Evolutionary conservation across 2,329 filamentous ascomycete genomes (phyloP), one percentile per base, ranked within the genome.

Genomic region (Cercospora sp.): DNA sequence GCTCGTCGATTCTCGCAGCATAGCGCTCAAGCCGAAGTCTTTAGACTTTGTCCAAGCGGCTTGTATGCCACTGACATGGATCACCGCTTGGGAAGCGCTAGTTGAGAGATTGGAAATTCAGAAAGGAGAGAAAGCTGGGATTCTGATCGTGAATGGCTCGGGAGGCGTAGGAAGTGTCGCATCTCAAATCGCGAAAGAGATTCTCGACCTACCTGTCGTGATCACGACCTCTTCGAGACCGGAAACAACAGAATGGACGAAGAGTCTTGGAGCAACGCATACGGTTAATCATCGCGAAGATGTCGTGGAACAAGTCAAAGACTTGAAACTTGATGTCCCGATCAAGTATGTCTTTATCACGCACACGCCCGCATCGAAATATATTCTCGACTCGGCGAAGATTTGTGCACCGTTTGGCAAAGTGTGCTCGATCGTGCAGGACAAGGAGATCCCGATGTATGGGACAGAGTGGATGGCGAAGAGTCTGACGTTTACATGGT

Each of bases 61-160:
- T 20, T 79, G 77, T n/a, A 77, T 83, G 77, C 81, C 81, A 3
- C 65, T 84, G 66, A 82, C 81, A 0, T 83, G 78, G 70, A 77
- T 79, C 18, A 83, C 82, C 1, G 82, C 82, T 2, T 83, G 78
- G 67, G 78, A 83, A 71, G 76, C 81, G 3, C 76, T 84, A 23
- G 77, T 81, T 2, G 81, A 83, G 68, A 75, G 80, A 20, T 73
- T 83, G 64, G 79, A 85, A 58, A 77, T 81, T 28, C 62, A 72
- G 18, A 72, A 77, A 59, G 76, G 75, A 2, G 80, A 81, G 65
- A 61, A 60, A 2, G 48, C 39, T 1, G 68, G 66, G 5, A 73
- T 83, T 12, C 67, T 84, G 23, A 83, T 84, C 67, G 79, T 83
- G 70, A 84, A 84, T 66, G 82, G 82, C 1, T 78, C 79, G 2